Evolutionary conservation across 345 rosid species (phyloP).

Genomic region (Populus simonii): DNA sequence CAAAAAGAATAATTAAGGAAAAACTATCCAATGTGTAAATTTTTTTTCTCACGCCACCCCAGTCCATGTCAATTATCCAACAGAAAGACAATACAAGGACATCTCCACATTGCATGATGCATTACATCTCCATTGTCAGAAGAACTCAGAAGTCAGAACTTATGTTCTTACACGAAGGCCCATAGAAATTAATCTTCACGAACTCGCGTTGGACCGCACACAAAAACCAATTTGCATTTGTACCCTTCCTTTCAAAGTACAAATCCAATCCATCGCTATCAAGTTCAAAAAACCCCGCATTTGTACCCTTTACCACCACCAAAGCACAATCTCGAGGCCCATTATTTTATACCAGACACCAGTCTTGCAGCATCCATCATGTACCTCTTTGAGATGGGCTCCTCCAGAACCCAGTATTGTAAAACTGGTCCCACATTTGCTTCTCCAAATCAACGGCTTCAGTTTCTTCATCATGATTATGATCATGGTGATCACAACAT

Average conservation of each 20-base stretch:
- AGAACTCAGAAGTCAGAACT: neutral
- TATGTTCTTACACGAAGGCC: neutral
- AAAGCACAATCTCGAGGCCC: neutral
- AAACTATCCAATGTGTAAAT: no score
- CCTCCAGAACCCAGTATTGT: conserved; percentile 66
- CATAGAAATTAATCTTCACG: neutral
- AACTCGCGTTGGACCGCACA: neutral
- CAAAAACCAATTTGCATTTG: neutral
- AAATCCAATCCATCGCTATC: neutral
- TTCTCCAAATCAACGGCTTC: conserved; percentile 37
- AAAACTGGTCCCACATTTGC: conserved; percentile 65
- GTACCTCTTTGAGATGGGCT: conserved; percentile 44
- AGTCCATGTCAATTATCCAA: neutral
- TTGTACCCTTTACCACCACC: neutral
- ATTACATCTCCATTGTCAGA: neutral
- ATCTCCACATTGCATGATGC: neutral
- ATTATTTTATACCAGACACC: neutral
- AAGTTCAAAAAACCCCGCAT: neutral
- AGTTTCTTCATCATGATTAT: conserved; percentile 17
- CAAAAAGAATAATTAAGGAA: no score
- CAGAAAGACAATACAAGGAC: neutral
- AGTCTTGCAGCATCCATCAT: neutral
- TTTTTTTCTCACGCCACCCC: no score
- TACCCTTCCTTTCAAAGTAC: neutral
- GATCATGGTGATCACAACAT: conserved; percentile 21